Evolutionary conservation across 345 rosid species (phyloP).

Genomic region (Salix koriyanagi): DNA sequence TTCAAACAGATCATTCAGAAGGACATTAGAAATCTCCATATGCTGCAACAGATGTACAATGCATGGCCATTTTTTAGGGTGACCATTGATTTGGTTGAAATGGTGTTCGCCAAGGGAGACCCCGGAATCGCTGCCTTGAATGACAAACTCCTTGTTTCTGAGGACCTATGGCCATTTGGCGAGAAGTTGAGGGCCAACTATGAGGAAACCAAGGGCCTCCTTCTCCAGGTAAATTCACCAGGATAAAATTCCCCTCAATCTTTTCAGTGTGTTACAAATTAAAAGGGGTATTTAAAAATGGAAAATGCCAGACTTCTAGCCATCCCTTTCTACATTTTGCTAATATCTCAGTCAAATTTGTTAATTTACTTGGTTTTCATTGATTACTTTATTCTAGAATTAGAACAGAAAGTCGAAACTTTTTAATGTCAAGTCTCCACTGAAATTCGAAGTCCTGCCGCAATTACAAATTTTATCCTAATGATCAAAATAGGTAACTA

Average conservation of each 20-base stretch:
- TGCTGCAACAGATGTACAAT: constrained; percentile 88
- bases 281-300: background rate
- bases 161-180: constrained; percentile 76
- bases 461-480: too few relatives aligned
- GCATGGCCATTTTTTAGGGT: constrained; percentile 95
- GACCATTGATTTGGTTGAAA: constrained; percentile 91
- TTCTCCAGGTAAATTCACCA: constrained; percentile 69
- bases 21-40: constrained; percentile 66
- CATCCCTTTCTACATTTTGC: background rate
- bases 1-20: constrained; percentile 64
- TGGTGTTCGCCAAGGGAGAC: constrained; percentile 99
- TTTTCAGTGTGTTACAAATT: background rate
- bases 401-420: background rate
- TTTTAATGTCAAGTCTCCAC: background rate
- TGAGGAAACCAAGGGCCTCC: constrained; percentile 78
- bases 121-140: constrained; percentile 83
- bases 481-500: background rate
- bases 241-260: background rate
- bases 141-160: constrained; percentile 84
- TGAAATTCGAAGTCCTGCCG: background rate
- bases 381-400: background rate
- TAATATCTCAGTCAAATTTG: background rate
- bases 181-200: constrained; percentile 58
- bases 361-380: background rate
- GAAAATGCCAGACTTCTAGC: background rate